Base-by-base conservation (phyloP, 1,284 basidiomycete species). In the Entoloma clypeatum region DNA sequence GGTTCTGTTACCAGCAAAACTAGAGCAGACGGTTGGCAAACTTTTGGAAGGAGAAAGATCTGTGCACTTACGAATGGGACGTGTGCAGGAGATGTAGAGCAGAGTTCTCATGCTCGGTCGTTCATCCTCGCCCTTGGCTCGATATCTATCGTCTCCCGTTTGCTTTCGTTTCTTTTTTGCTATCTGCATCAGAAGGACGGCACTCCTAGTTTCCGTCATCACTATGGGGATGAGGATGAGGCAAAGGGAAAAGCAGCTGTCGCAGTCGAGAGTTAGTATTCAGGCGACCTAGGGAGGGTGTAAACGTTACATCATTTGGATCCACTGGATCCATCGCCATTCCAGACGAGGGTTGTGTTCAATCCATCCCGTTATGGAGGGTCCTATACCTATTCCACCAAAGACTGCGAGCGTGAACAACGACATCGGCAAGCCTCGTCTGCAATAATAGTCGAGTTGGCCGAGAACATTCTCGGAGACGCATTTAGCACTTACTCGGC, bases 271-370 rank as follows among this genome's bases (percentile, higher is more conserved):
- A 4, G 38, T 23, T 28, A 18, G 23, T 28, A 23, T 21, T 33
- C 30, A n/a, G n/a, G n/a, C n/a, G n/a, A n/a, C n/a, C n/a, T n/a
- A n/a, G n/a, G 14, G 49, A 24, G 37, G 29, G 32, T 25, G 29
- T 30, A 28, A 43, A 25, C 13, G 8, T 16, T 43, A 77, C 78
- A 81, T 86, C 56, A 80, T 68, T 48, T 83, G 77, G 21, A 89
- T 73, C 85, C 86, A 89, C 60, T 88, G 79, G 9, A 90, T 86
- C 86, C 87, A 90, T 25, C 83, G 69, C 87, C 88, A 91, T 40
- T 69, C 67, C 23, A 90, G 56, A 6, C 63, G 63, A 0, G 64
- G 58, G 44, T 81, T 75, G 53, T 78, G 72, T 53, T 85, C 83
- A 5, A 87, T 77, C 76, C 79, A 88, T 3, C 81, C 81, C 3